phyloP scores from a whole-genome alignment of 2,329 filamentous ascomycete species.

The Didymella segeticola region DNA sequence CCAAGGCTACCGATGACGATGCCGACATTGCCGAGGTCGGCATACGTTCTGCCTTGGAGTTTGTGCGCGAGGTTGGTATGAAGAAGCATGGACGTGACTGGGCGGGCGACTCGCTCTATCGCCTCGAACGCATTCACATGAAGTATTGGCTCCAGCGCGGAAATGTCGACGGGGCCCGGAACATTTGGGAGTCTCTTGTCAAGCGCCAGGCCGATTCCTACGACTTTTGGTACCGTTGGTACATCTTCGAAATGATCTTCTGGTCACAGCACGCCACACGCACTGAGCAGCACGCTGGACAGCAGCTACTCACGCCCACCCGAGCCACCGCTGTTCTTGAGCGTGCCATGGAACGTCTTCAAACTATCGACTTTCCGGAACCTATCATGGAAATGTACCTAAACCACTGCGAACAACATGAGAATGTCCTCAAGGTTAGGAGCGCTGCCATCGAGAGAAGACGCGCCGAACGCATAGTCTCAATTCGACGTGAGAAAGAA shows the following conservation, averaged over 20 bases:
- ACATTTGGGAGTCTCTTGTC: slow-evolving; percentile 76
- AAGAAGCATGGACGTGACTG: slow-evolving; percentile 78
- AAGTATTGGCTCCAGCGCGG: slow-evolving; percentile 88
- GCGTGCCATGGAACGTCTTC: slow-evolving; percentile 67
- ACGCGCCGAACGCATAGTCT: slow-evolving; percentile 57
- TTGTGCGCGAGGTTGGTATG: slow-evolving; percentile 78
- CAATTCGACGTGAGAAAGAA: slow-evolving; percentile 68
- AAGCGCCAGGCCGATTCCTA: slow-evolving; percentile 77
- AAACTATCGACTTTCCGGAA: slow-evolving; percentile 77
- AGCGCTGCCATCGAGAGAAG: slow-evolving; percentile 76
- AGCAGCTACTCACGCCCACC: slow-evolving; percentile 64
- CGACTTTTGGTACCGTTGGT: slow-evolving; percentile 94
- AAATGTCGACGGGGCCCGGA: slow-evolving; percentile 76
- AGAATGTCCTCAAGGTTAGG: slow-evolving; percentile 77
- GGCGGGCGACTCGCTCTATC: slow-evolving; percentile 81
- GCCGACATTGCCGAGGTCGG: slow-evolving; percentile 90
- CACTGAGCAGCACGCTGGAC: slow-evolving; percentile 58
- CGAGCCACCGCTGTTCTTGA: slow-evolving; percentile 78
- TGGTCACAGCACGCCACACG: slow-evolving; percentile 65
- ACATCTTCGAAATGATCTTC: slow-evolving; percentile 87
- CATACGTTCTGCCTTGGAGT: slow-evolving; percentile 83
- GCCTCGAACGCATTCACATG: slow-evolving; percentile 89
- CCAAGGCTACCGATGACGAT: slow-evolving; percentile 74
- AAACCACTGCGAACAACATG: slow-evolving; percentile 88
- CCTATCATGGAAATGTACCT: slow-evolving; percentile 76